phyloP scores from a whole-genome alignment of 441 rosid genomes.

The Pelargonium cotyledonis region DNA sequence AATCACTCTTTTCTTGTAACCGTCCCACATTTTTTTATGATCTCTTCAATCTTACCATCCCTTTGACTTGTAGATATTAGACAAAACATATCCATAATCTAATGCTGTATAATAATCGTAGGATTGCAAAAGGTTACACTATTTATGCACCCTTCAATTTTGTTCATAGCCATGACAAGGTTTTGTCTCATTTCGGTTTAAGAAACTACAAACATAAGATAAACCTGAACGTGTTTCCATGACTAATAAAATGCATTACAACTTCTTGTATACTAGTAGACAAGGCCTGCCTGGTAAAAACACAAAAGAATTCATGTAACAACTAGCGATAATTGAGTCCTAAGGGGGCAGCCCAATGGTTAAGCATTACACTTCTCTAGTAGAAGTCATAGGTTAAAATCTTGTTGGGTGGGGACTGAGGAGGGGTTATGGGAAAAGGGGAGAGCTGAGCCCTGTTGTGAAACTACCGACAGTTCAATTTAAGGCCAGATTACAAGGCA shows the following conservation, averaged over 20 bases:
- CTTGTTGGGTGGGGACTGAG: too few species aligned
- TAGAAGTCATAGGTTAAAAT: too few species aligned
- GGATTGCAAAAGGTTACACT: background rate
- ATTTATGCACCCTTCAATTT: background rate
- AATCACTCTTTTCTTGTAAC: background rate
- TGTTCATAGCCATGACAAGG: background rate
- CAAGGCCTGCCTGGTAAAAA: background rate
- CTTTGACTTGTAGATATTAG: background rate
- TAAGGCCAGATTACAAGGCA: background rate
- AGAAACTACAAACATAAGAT: background rate
- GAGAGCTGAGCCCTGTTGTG: too few species aligned
- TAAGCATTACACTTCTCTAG: too few species aligned
- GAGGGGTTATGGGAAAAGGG: too few species aligned
- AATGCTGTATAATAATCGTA: background rate
- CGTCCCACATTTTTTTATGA: background rate
- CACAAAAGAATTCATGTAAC: background rate
- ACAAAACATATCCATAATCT: background rate
- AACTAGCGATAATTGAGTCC: background rate
- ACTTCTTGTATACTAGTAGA: background rate
- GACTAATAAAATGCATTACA: background rate
- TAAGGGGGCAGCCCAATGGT: too few species aligned
- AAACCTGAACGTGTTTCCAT: background rate
- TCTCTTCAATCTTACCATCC: background rate
- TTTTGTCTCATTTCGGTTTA: background rate
- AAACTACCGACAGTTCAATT: background rate